Base-by-base conservation (phyloP, 768 basidiomycete genomes). In the Amanita muscaria region DNA sequence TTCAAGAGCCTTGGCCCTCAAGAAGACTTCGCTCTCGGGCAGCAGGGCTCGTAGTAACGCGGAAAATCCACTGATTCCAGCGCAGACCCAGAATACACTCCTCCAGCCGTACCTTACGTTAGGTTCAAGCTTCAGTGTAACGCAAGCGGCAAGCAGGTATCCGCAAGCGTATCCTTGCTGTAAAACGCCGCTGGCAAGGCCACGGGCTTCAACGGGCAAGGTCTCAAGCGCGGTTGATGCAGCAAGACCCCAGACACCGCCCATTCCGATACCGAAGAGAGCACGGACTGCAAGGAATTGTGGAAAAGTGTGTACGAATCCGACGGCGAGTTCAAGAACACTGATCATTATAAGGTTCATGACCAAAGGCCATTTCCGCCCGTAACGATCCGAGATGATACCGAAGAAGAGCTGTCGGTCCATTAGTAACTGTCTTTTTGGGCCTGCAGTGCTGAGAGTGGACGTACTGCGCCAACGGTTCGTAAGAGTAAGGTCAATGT, bases 401-500 rank as follows among this genome's bases (percentile, higher is more conserved):
- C 90, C 91, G 52, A 94, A 92, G 52, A 91, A 65, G 39, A 90
- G 53, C 69, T 71, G 48, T 16, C 30, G 38, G 43, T 7, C 15
- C 15, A 15, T 8, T 16, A 40, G 5, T 16, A 33, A 42, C 18
- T 12, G 23, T 15, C 9, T 10, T 11, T 18, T 3, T 25, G 27
- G 43, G 38, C 27, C 40, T 32, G 16, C 14, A 30, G 15, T 19
- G 44, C n/a, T n/a, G n/a, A n/a, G 15, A 10, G 40, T 47, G 33
- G 52, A 72, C 59, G 8, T 56, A 70, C 82, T 32, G 86, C 84
- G 25, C 85, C 86, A 40, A 75, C 66, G 4, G 87, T 84, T 48
- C 93, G 79, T 70, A 97, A 85, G n/a, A 98, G 76, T 1, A 98
- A 71, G 0, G 93, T 96, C 39, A 96, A 71, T 5, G 93, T 96